Base-by-base conservation (phyloP, 805 yeast genomes). In the Candida khao-thaluensis region DNA sequence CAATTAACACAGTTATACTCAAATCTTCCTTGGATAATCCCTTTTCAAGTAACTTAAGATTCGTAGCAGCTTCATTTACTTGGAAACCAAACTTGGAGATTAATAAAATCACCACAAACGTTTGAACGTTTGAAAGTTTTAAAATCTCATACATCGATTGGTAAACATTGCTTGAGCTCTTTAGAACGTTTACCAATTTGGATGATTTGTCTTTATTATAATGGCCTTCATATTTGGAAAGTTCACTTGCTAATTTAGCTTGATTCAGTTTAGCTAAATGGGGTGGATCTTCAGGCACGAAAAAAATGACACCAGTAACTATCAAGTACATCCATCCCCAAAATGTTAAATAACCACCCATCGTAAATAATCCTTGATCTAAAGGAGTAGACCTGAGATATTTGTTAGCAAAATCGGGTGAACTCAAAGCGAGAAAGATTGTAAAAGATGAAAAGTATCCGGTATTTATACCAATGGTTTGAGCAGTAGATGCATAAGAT, bases 401-500 rank as follows among this genome's bases (percentile, higher is more conserved):
- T 55, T 79, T 83, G 60, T 93, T 90, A 34, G 95, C 91, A 57
- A 93, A 91, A 50, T 89, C 96, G 3, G 90, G 85, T 1, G 97
- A 89, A 54, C 86, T 89, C 53, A 93, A 75, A 0, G 97, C 93
- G 40, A 93, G 63, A 47, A 91, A 93, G 2, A 93, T 85, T 0
- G 99, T 93, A 58, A 93, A 93, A 6, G 95, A 82, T 43, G 85
- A 62, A 56, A 93, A 93, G 57, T 91, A 93, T 16, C 99, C 99
- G 2, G 91, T 74, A 64, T 93, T 93, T 45, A 93, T 72, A 0
- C 99, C 99, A 32, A 93, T 79, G 0, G 99, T 93, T 62, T 93
- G 99, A 0, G 99, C 99, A 0, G 99, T 93, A 4, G 96, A 86
- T 0, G 99, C 98, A 66, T 80, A 93, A 12, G 95, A 81, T 45